Conservation (phyloP, 108 stramenopile genomes). For the Skeletonema marinoi region DNA sequence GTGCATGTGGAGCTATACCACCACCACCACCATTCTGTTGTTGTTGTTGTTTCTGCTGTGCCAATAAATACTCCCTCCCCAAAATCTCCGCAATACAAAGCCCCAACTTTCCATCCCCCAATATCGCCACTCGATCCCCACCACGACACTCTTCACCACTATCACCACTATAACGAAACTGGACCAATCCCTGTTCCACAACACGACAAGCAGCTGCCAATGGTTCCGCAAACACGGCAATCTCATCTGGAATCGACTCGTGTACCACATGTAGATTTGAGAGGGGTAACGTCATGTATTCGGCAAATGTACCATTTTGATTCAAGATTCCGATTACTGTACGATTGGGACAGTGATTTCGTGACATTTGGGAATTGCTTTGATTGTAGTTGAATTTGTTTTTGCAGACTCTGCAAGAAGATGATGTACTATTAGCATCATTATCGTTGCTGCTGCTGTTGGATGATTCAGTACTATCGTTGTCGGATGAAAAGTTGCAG, state of each 20-base stretch:
- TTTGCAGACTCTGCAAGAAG: constrained; percentile 53
- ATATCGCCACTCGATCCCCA: constrained; percentile 62
- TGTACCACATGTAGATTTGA: constrained; percentile 73
- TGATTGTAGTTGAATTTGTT: constrained; percentile 25
- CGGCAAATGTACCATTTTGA: constrained; percentile 74
- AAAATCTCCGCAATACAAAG: constrained; percentile 79
- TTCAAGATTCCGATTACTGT: constrained; percentile 76
- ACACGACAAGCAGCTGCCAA: constrained; percentile 84
- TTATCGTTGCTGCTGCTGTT: background rate
- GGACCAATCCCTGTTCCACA: constrained; percentile 63
- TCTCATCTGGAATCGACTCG: constrained; percentile 47
- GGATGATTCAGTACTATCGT: too few relatives aligned
- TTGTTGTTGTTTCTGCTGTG: background rate
- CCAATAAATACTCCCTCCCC: constrained; percentile 60
- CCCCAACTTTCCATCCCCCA: constrained; percentile 83
- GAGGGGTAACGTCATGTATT: constrained; percentile 69
- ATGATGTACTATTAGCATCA: background rate
- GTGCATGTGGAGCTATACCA: constrained; percentile 19
- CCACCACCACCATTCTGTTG: too few relatives aligned
- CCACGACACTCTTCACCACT: constrained; percentile 18
- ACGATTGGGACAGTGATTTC: constrained; percentile 80
- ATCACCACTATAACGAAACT: constrained; percentile 28
- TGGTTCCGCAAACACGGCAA: constrained; percentile 79
- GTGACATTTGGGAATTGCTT: constrained; percentile 34
- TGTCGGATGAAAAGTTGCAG: constrained; percentile 8